These are phyloP conservation scores for Baorangia bicolor DNA, from an alignment of 768 basidiomycete genomes.

Conservation along the genomic window DNA sequence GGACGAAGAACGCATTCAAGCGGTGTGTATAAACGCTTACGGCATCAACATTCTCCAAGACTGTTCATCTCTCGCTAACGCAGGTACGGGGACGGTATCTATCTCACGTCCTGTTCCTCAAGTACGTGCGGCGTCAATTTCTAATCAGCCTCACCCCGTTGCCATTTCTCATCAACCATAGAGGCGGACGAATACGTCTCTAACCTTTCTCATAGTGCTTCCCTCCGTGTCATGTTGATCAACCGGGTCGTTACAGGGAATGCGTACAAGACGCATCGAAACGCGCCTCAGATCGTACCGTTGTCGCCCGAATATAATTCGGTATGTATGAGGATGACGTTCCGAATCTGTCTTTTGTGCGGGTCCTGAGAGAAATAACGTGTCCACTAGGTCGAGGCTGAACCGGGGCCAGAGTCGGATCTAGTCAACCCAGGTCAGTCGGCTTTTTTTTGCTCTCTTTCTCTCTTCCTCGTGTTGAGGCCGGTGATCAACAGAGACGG, in stretches of 20 bases:
- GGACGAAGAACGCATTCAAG: conserved; percentile 17
- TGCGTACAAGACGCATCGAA: conserved; percentile 7
- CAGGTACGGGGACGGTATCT: conserved; percentile 16
- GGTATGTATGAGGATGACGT: conserved; percentile 2
- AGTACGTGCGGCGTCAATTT: conserved; percentile 3
- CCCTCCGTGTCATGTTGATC: conserved; percentile 13
- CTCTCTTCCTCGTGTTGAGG: neutral
- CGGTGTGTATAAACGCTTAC: conserved; percentile 5
- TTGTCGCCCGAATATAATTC: conserved; percentile 5
- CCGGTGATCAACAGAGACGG: conserved; percentile 1
- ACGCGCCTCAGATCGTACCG: conserved; percentile 12
- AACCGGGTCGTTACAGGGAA: conserved; percentile 8
- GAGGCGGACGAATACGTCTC: conserved; percentile 18
- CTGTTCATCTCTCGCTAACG: neutral
- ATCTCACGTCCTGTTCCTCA: conserved; percentile 14
- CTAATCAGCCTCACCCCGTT: neutral
- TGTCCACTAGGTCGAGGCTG: conserved; percentile 9
- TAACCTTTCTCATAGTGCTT: conserved; percentile 8
- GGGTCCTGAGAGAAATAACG: neutral
- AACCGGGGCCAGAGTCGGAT: conserved; percentile 14
- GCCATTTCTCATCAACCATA: conserved; percentile 5
- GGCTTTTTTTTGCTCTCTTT: too few species aligned
- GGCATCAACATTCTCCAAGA: neutral
- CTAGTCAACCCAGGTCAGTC: conserved; percentile 12
- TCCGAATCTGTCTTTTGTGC: neutral